Evolutionary conservation across 768 basidiomycete genomes (phyloP).

Genomic region (Lactarius sanguifluus): DNA sequence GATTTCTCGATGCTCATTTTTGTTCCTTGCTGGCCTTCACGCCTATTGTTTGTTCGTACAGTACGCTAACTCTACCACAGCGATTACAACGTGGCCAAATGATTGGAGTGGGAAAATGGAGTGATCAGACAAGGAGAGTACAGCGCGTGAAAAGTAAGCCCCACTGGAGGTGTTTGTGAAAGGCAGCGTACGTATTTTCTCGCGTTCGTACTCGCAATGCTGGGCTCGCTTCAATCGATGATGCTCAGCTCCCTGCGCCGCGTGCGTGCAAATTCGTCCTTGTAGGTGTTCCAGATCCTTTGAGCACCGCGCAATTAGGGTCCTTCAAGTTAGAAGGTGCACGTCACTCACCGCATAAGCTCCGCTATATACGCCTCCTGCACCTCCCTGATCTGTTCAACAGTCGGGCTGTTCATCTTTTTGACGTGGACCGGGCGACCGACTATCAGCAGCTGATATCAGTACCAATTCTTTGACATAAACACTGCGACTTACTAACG

Average conservation of each 20-base stretch:
- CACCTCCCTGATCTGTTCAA: slow-evolving; percentile 74
- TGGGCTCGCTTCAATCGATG: slow-evolving; percentile 51
- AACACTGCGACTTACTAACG: slow-evolving; percentile 68
- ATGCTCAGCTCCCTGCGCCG: slow-evolving; percentile 76
- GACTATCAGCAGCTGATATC: slow-evolving; percentile 49
- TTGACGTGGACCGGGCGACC: slow-evolving; percentile 84
- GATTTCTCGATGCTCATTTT: neutral
- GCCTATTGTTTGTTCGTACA: slow-evolving; percentile 20
- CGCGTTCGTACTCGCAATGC: neutral
- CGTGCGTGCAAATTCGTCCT: slow-evolving; percentile 87
- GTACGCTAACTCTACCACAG: slow-evolving; percentile 23
- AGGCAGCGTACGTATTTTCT: slow-evolving; percentile 8
- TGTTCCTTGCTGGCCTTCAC: neutral
- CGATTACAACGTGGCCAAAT: slow-evolving; percentile 4
- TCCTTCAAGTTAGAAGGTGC: slow-evolving; percentile 4
- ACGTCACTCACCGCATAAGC: slow-evolving; percentile 66
- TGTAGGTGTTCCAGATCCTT: slow-evolving; percentile 96
- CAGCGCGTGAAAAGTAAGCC: neutral
- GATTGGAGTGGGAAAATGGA: slow-evolving; percentile 2
- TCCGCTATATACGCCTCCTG: slow-evolving; percentile 92
- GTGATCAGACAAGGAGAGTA: neutral
- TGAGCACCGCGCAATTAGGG: slow-evolving; percentile 8
- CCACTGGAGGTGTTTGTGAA: neutral
- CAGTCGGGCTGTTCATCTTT: slow-evolving; percentile 74
- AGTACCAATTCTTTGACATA: neutral